Base-by-base conservation (phyloP, 2,329 filamentous ascomycete genomes). In the Chaetomium sp. region DNA sequence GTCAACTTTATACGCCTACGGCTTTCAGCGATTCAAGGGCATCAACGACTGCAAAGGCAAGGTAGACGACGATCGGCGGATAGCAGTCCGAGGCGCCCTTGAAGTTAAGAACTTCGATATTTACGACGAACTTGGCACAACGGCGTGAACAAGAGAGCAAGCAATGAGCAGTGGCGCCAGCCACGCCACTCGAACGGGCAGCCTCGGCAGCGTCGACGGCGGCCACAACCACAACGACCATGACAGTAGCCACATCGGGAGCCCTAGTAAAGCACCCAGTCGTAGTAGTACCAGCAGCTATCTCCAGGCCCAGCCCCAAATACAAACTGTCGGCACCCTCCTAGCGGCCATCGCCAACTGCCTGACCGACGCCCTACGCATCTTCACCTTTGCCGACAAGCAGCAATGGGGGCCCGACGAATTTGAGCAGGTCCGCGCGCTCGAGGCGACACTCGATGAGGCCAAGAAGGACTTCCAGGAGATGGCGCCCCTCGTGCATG, bases 401-500 rank as follows among this genome's bases (percentile, higher is more conserved):
- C 74, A 75, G 45, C 76, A 78, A 59, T 84, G 81, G 81, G 78
- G 76, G 0, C 70, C 73, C 27, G 79, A 82, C 72, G 80, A 84
- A 70, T 77, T 80, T 65, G 80, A 83, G 65, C 81, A 84, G 70
- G 67, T 78, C 55, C 77, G 75, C 55, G 75, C 78, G 49, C 71
- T 84, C 53, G 76, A 82, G 62, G 71, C 74, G 38, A 72, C 75
- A n/a, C 72, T 84, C 51, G 79, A 82, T 65, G 79, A 82, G 61
- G 81, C 81, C 54, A 80, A 78, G 69, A 76, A 74, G 66, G 80
- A 84, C 69, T 84, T 83, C 60, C 80, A 84, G 69, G 76, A 80
- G 64, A 71, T 84, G 56, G 75, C 75, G 27, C 72, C 73, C 47
- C 70, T 84, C 44, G 74, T 84, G 53, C 78, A 80, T 60, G 79